Conservation (phyloP, 371 early-diverging fungal species). For the Rhizopus stolonifer region DNA sequence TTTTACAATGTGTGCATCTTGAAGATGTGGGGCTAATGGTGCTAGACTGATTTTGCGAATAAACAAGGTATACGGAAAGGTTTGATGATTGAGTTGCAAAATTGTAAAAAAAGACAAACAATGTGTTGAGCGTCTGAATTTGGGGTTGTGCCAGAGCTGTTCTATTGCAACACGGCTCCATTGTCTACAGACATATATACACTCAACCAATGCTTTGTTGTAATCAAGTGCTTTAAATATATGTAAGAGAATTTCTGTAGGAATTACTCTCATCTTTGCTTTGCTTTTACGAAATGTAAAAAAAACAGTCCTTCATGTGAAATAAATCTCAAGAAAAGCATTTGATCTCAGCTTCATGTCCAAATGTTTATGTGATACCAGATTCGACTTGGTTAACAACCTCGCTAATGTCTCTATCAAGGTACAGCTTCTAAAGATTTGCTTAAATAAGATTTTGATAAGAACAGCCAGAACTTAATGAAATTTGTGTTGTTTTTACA, state of each 20-base stretch:
- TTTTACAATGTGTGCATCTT: conserved; percentile 38
- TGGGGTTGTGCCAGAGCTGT: conserved; percentile 52
- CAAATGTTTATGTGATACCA: too few relatives aligned
- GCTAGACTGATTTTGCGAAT: conserved; percentile 64
- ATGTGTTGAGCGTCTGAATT: conserved; percentile 4
- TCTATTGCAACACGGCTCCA: conserved; percentile 52
- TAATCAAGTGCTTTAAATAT: conserved; percentile 42
- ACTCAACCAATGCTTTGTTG: conserved; percentile 31
- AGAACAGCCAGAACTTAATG: too few relatives aligned
- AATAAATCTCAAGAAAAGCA: too few relatives aligned
- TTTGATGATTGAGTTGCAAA: conserved; percentile 18
- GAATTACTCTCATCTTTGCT: conserved; percentile 21
- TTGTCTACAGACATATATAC: conserved; percentile 42
- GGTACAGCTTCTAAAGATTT: too few relatives aligned
- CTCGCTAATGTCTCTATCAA: too few relatives aligned
- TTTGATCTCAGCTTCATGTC: too few relatives aligned
- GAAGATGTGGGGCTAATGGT: conserved; percentile 38
- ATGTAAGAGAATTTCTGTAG: conserved; percentile 46
- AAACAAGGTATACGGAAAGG: conserved; percentile 53
- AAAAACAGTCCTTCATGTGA: too few relatives aligned
- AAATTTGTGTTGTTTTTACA: too few relatives aligned
- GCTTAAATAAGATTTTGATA: too few relatives aligned
- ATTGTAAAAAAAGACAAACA: conserved; percentile 31
- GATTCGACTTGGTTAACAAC: too few relatives aligned
- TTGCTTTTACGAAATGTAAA: too few relatives aligned